Evolutionary conservation across 805 yeast genomes (phyloP).

Genomic region (Yamadazyma insecticola): DNA sequence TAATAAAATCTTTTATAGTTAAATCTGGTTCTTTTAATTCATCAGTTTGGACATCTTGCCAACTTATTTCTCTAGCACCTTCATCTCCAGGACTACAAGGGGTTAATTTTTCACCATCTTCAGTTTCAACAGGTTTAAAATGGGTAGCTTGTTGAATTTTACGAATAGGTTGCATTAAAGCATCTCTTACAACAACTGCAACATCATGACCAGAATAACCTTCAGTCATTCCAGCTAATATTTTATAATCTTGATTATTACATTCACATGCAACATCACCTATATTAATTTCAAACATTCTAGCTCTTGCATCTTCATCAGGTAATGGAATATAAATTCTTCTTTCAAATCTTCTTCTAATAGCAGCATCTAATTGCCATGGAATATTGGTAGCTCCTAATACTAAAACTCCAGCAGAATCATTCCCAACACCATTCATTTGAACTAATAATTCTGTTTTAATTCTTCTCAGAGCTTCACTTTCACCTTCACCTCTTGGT

Average conservation of each 20-base stretch:
- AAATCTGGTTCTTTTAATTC: slow-evolving; percentile 87
- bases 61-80: slow-evolving; percentile 81
- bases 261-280: slow-evolving; percentile 85
- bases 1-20: slow-evolving; percentile 86
- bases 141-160: slow-evolving; percentile 95
- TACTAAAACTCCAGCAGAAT: slow-evolving; percentile 85
- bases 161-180: slow-evolving; percentile 95
- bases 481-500: slow-evolving; percentile 96
- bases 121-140: slow-evolving; percentile 58
- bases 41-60: slow-evolving; percentile 89
- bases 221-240: slow-evolving; percentile 87
- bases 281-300: slow-evolving; percentile 91
- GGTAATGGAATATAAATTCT: slow-evolving; percentile 95
- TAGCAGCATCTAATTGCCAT: slow-evolving; percentile 98
- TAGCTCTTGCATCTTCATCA: slow-evolving; percentile 84
- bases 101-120: slow-evolving; percentile 48
- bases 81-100: slow-evolving; percentile 98
- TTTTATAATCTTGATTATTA: slow-evolving; percentile 64
- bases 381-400: slow-evolving; percentile 98
- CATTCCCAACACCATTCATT: slow-evolving; percentile 99
- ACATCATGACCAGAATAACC: slow-evolving; percentile 98
- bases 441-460: slow-evolving; percentile 94
- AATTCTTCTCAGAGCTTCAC: slow-evolving; percentile 93
- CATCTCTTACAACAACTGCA: slow-evolving; percentile 95
- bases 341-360: slow-evolving; percentile 91